These are phyloP conservation scores for Serpula lacrymans DNA, from an alignment of 768 basidiomycete genomes.

Conservation along the genomic window DNA sequence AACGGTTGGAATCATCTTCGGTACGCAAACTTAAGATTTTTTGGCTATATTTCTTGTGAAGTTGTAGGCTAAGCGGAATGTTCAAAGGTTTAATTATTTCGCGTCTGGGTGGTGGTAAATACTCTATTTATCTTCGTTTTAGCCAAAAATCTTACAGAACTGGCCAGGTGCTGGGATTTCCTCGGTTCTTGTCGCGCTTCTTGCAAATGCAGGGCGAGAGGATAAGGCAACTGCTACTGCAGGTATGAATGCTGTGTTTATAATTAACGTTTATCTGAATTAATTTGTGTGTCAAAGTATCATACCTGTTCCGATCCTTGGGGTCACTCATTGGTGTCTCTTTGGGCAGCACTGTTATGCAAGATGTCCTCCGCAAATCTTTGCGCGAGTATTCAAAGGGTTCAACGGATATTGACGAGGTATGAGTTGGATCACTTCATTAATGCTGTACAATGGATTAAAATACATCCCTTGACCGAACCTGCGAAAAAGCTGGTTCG, in stretches of 20 bases:
- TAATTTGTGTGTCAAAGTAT: slow-evolving; percentile 38
- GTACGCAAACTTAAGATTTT: too few species aligned
- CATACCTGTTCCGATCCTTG: slow-evolving; percentile 64
- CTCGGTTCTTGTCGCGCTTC: slow-evolving; percentile 55
- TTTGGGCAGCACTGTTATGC: slow-evolving; percentile 51
- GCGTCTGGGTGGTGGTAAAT: slow-evolving; percentile 37
- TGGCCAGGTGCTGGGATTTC: slow-evolving; percentile 47
- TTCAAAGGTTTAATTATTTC: slow-evolving; percentile 31
- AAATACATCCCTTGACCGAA: background rate
- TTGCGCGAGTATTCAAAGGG: slow-evolving; percentile 41
- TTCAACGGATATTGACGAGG: slow-evolving; percentile 49
- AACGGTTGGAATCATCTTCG: slow-evolving; percentile 35
- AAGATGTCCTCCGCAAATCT: slow-evolving; percentile 43
- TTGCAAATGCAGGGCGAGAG: slow-evolving; percentile 57
- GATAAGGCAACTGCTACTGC: slow-evolving; percentile 68
- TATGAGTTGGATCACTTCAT: slow-evolving; percentile 21
- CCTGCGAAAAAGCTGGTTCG: slow-evolving; percentile 43
- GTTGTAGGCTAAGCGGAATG: background rate
- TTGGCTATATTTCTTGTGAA: background rate
- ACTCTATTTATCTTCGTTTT: background rate
- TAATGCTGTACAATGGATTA: background rate
- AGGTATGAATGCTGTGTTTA: slow-evolving; percentile 30
- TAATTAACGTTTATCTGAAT: background rate
- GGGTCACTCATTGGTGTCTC: slow-evolving; percentile 58
- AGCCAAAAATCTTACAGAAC: background rate